Percentiles rank a stretch among this genome's conserved stretches.
Evolutionary conservation across 345 rosid species (phyloP).

Genomic region (Lepidium sativum): DNA sequence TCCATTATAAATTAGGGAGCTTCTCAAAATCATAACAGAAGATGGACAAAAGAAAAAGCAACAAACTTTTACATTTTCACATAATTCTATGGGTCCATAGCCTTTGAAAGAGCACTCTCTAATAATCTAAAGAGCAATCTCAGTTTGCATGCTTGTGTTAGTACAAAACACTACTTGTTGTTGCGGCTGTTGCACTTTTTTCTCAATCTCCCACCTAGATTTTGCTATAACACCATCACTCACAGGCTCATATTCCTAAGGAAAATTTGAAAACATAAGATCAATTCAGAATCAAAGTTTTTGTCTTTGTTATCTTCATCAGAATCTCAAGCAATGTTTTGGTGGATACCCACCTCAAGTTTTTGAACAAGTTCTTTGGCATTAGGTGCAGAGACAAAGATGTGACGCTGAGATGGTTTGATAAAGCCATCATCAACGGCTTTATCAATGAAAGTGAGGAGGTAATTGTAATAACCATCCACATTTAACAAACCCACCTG

Average conservation of each 20-base stretch:
- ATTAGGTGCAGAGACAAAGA: constrained; percentile 86
- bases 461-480: constrained; percentile 84
- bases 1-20: neutral
- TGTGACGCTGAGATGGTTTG: constrained; percentile 72
- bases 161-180: constrained; percentile 23
- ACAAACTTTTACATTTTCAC: neutral
- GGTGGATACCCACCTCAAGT: constrained; percentile 64
- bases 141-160: constrained; percentile 40
- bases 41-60: neutral
- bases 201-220: constrained; percentile 73
- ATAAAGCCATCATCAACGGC: constrained; percentile 98
- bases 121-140: constrained; percentile 44
- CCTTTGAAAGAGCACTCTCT: neutral
- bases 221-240: constrained; percentile 68
- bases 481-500: constrained; percentile 97
- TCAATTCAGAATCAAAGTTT: neutral
- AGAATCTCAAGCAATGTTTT: constrained; percentile 2
- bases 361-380: constrained; percentile 84
- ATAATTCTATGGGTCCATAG: neutral
- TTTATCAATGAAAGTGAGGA: constrained; percentile 82
- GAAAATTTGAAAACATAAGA: constrained; percentile 22
- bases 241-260: constrained; percentile 87
- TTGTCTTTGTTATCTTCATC: constrained; percentile 2
- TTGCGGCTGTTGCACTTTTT: constrained; percentile 30
- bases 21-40: neutral